Base-by-base conservation (phyloP, 345 rosid genomes). In the Linum lewisii region DNA sequence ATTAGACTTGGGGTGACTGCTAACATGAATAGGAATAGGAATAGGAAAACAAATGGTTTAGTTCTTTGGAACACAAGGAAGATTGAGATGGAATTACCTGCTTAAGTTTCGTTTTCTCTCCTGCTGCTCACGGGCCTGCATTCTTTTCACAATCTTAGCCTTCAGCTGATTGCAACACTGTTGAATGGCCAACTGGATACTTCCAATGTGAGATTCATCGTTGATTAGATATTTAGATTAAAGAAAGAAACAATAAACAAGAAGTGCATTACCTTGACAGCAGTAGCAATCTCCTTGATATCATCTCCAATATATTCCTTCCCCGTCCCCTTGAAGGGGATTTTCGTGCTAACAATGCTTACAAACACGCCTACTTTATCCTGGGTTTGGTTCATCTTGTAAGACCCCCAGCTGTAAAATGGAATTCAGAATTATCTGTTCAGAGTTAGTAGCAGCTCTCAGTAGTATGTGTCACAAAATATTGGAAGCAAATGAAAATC, bases 281-380 rank as follows among this genome's bases (percentile, higher is more conserved):
- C 97, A 50, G 80, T 74, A 69, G 97, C 97, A 45, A 88, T 92
- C 81, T 92, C 97, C 3, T 68, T 82, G 68, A 88, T 86, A 80
- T 92, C 97, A 72, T 88, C 95, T 77, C 98, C 98, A 58, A 92
- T 88, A 60, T 88, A 92, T 68, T 92, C 98, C 75, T 88, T 88
- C 52, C 98, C 98, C 8, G 96, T 92, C 47, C 96, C 98, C 71
- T 92, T 92, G 70, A 92, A 92, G 14, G 98, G 98, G 57, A 88
- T 86, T 75, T 92, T 92, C 61, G 98, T 92, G 79, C 96, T 92
- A 51, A 92, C 95, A 29, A 88, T 78, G 81, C 96, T 92, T 58
- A 88, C 95, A 54, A 92, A 92, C 66, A 86, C 98, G 24, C 98
- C 96, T 23, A 88, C 79, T 71, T 84, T 88, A 57, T 92, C 98